Evolutionary conservation across 2,329 filamentous ascomycete genomes (phyloP).

Genomic region (Fulvia fulva): DNA sequence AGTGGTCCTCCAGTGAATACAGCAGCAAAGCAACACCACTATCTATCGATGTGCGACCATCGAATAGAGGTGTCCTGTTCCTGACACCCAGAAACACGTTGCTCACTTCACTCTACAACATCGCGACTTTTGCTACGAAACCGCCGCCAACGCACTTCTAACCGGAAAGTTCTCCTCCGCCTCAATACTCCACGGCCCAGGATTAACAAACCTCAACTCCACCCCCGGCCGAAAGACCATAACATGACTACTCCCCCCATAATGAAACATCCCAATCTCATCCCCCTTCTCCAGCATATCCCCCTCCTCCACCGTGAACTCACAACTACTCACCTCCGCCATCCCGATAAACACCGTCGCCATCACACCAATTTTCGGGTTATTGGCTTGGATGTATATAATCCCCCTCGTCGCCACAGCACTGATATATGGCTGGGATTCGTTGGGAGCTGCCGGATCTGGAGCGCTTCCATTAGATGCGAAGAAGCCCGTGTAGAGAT

Average conservation of each 20-base stretch:
- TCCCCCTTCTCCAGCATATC: slow-evolving; percentile 65
- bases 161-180: not conserved
- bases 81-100: too few species aligned
- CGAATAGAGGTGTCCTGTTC: too few species aligned
- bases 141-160: not conserved
- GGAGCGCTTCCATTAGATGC: not conserved
- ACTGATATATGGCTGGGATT: slow-evolving; percentile 50
- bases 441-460: not conserved
- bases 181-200: not conserved
- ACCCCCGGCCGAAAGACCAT: slow-evolving; percentile 60
- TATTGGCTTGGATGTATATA: slow-evolving; percentile 67
- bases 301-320: slow-evolving; percentile 63
- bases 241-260: slow-evolving; percentile 64
- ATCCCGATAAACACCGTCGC: slow-evolving; percentile 68
- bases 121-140: too few species aligned
- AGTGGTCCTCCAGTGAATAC: too few species aligned
- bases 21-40: too few species aligned
- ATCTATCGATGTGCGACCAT: too few species aligned
- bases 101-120: too few species aligned
- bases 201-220: slow-evolving; percentile 27
- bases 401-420: slow-evolving; percentile 63
- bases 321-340: slow-evolving; percentile 69
- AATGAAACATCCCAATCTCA: slow-evolving; percentile 73
- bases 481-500: not conserved
- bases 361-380: slow-evolving; percentile 62